Conservation (phyloP, 2,329 filamentous ascomycete genomes). For the Hyphodiscus sp. region DNA sequence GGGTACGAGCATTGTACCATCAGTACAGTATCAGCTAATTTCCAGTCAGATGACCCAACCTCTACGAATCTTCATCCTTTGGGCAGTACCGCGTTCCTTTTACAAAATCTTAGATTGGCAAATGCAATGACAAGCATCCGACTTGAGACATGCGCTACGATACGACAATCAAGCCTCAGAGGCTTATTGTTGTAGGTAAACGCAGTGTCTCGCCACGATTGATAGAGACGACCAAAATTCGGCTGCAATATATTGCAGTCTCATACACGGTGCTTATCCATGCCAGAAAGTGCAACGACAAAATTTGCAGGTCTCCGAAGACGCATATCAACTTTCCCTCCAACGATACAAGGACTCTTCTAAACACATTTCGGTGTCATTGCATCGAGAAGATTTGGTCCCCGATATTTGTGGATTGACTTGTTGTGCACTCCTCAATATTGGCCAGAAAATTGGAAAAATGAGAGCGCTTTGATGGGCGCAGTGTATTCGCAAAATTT, state of each 20-base stretch:
- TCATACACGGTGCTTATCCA: conserved; percentile 8
- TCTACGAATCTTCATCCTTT: conserved; percentile 6
- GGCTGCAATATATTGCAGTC: conserved; percentile 4
- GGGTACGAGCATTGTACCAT: conserved; percentile 2
- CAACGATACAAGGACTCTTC: neutral
- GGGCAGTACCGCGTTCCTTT: neutral
- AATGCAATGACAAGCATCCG: conserved; percentile 6
- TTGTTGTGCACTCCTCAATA: conserved; percentile 11
- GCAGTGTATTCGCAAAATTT: conserved; percentile 11
- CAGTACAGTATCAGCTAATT: neutral
- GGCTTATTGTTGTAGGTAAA: conserved; percentile 11
- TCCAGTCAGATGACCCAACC: neutral
- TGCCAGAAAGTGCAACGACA: conserved; percentile 6
- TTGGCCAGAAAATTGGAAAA: conserved; percentile 2
- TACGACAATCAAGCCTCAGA: conserved; percentile 6
- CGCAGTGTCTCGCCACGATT: conserved; percentile 3
- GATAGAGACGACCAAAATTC: neutral
- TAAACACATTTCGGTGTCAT: conserved; percentile 7
- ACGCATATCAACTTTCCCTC: conserved; percentile 5
- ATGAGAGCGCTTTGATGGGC: conserved; percentile 13
- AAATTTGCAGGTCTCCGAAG: conserved; percentile 1
- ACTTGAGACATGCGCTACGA: conserved; percentile 11
- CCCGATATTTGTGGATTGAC: conserved; percentile 13
- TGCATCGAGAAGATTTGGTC: conserved; percentile 1
- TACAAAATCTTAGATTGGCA: conserved; percentile 10